Evolutionary conservation across 1,139 yeast species (phyloP), one percentile per base, ranked within the genome.

Genomic region (Debaryomyces sp.): DNA sequence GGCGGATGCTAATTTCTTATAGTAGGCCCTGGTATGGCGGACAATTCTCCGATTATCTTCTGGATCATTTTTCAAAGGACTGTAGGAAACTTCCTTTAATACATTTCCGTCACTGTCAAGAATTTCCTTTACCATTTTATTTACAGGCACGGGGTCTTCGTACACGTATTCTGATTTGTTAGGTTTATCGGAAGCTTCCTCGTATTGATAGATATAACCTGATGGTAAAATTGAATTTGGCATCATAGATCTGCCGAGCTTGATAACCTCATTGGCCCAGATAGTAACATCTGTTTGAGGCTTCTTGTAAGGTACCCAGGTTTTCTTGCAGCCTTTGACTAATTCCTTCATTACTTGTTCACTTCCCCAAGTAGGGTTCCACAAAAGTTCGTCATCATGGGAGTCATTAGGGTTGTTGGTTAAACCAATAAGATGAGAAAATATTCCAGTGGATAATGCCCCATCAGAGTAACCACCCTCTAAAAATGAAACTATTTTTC

Each of bases 391-490:
- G 38, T 72, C 75, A 33, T 69, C 73, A 8, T 26, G 43, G n/a
- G 46, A 15, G 13, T 29, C 43, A 18, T 58, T 56, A 8, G 46
- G 49, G 10, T 41, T 27, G 49, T 64, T 66, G 30, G 67, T 66
- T 46, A 86, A 63, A 1, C 95, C 96, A 34, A 86, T 82, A 50
- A 88, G 67, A 63, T 89, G 96, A 6, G 96, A 82, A 61, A 87
- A 87, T 0, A 87, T 82, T 9, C 96, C 96, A 0, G 96, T 87
- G 2, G 87, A 68, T 27, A 89, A 73, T 0, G 96, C 96, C 2
- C 89, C 89, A 59, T 89, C 94, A 1, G 95, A 85, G 62, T 89
- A 89, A 0, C 96, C 96, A 17, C 96, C 96, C 66, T 89, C 96
- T 54, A 89, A 69, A 38, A 89, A 68, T 2, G 96, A 87, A 0